Evolutionary conservation across 1,139 yeast species (phyloP).

Genomic region (Zhuliangozyma parablackwelliae): DNA sequence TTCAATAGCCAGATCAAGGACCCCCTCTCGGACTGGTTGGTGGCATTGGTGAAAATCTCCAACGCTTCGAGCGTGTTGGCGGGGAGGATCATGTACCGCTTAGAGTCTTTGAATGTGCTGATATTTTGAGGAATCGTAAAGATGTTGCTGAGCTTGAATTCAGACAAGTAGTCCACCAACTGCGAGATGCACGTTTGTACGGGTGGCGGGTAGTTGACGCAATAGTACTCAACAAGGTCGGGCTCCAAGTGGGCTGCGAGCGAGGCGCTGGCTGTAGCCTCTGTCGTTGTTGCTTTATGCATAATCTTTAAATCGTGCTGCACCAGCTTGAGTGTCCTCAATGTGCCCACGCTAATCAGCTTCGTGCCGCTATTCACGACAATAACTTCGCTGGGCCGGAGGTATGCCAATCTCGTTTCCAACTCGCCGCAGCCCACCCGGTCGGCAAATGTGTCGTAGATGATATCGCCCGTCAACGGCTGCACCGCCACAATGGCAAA

Average conservation of each 20-base stretch:
- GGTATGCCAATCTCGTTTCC: constrained; percentile 68
- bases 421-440: constrained; percentile 51
- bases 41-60: constrained; percentile 67
- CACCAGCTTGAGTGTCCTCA: constrained; percentile 14
- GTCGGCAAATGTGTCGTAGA: constrained; percentile 66
- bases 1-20: constrained; percentile 76
- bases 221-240: constrained; percentile 22
- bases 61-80: constrained; percentile 64
- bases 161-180: constrained; percentile 51
- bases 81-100: constrained; percentile 60
- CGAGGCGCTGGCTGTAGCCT: background rate
- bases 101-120: constrained; percentile 44
- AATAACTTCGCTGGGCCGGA: constrained; percentile 71
- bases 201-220: constrained; percentile 16
- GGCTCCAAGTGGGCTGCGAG: constrained; percentile 10
- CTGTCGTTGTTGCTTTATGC: constrained; percentile 5
- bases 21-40: constrained; percentile 56
- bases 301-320: constrained; percentile 13
- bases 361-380: constrained; percentile 32
- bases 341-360: constrained; percentile 22
- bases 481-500: constrained; percentile 63
- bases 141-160: constrained; percentile 57
- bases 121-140: constrained; percentile 49
- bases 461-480: constrained; percentile 72
- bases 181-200: constrained; percentile 45